Evolutionary conservation across 768 basidiomycete species (phyloP).

Genomic region (Strobilomyces confusus): DNA sequence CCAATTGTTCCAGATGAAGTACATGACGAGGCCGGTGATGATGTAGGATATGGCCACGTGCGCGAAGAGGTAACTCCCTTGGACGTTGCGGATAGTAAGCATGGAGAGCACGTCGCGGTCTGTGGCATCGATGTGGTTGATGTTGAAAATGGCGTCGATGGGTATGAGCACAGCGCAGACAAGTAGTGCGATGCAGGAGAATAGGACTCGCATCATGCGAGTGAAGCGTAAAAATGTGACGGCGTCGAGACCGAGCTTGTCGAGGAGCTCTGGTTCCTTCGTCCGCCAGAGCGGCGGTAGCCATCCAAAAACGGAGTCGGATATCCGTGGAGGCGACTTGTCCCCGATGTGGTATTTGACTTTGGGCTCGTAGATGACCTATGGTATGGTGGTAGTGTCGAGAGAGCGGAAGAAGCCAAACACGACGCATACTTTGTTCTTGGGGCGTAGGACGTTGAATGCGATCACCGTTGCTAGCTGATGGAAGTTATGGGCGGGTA

Average conservation of each 20-base stretch:
- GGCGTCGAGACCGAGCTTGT: constrained; percentile 89
- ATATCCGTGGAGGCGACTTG: constrained; percentile 77
- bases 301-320: constrained; percentile 85
- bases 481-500: constrained; percentile 1
- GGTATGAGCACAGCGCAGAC: constrained; percentile 77
- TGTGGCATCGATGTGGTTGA: constrained; percentile 51
- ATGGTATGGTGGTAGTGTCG: background rate
- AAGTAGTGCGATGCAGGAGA: constrained; percentile 58
- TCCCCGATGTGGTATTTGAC: constrained; percentile 82
- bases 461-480: constrained; percentile 63
- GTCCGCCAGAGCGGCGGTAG: constrained; percentile 78
- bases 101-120: constrained; percentile 66
- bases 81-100: constrained; percentile 83
- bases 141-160: constrained; percentile 81
- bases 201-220: constrained; percentile 75
- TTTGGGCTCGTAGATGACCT: constrained; percentile 93
- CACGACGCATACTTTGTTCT: constrained; percentile 73
- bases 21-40: constrained; percentile 71
- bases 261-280: constrained; percentile 84
- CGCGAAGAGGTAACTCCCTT: constrained; percentile 68
- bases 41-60: constrained; percentile 83
- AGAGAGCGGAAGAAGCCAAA: background rate
- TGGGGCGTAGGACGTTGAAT: constrained; percentile 86
- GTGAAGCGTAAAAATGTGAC: constrained; percentile 90
- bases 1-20: constrained; percentile 74